Evolutionary conservation across 2,329 filamentous ascomycete species (phyloP).

Genomic region (Phialophora chinensis): DNA sequence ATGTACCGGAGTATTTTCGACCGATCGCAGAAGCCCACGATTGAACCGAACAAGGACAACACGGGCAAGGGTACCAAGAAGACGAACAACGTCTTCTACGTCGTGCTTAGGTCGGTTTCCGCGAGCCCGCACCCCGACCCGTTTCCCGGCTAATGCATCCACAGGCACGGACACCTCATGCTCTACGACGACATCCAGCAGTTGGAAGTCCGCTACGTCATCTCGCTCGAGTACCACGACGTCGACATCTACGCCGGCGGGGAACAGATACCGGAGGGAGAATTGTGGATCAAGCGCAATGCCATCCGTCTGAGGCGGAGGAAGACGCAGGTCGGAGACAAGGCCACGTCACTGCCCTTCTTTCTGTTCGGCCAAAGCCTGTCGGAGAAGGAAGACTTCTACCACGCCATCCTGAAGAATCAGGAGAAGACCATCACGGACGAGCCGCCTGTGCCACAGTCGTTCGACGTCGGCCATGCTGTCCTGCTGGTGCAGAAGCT

Average conservation of each 20-base stretch:
- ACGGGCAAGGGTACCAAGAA: conserved; percentile 53
- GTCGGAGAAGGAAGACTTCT: conserved; percentile 98
- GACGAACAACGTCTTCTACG: conserved; percentile 89
- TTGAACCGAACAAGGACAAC: conserved; percentile 59
- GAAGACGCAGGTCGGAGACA: conserved; percentile 58
- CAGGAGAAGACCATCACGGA: conserved; percentile 70
- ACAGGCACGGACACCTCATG: conserved; percentile 91
- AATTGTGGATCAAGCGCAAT: conserved; percentile 94
- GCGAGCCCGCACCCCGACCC: conserved; percentile 62
- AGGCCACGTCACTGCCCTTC: conserved; percentile 76
- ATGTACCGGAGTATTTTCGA: conserved; percentile 98
- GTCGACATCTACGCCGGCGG: conserved; percentile 84
- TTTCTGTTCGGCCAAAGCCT: conserved; percentile 94
- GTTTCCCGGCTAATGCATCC: conserved; percentile 51
- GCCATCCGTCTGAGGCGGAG: conserved; percentile 80
- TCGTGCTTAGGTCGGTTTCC: conserved; percentile 75
- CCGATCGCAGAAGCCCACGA: conserved; percentile 66
- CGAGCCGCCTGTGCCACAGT: conserved; percentile 70
- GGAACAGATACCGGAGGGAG: conserved; percentile 80
- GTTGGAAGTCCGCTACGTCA: conserved; percentile 93
- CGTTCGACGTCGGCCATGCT: conserved; percentile 83
- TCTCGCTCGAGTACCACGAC: conserved; percentile 86
- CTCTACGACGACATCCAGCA: conserved; percentile 96
- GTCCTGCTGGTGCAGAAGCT: conserved; percentile 87
- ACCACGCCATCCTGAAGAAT: conserved; percentile 86